Evolutionary conservation across 1,284 basidiomycete species (phyloP).

Genomic region (Coniophora puteana): DNA sequence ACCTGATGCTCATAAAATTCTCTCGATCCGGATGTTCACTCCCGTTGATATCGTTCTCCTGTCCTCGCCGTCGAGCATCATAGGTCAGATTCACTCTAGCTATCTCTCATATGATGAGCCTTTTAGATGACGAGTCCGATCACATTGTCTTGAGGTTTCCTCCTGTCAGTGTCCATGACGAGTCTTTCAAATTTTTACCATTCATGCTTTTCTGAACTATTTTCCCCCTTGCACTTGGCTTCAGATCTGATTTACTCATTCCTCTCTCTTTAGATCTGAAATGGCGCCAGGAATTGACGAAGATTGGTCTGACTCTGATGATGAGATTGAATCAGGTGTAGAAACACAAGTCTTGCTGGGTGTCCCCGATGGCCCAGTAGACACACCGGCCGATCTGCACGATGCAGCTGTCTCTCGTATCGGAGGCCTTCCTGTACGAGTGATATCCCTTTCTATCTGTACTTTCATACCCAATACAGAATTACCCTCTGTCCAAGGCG

Average conservation of each 20-base stretch:
- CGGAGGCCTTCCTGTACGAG: constrained; percentile 81
- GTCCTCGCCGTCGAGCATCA: constrained; percentile 11
- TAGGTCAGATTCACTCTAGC: constrained; percentile 14
- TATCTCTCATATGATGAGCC: constrained; percentile 50
- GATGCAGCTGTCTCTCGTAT: constrained; percentile 82
- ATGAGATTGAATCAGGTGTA: constrained; percentile 48
- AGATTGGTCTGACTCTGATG: constrained; percentile 78
- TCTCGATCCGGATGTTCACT: too few species aligned
- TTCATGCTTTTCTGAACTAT: constrained; percentile 88
- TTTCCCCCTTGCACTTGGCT: constrained; percentile 21
- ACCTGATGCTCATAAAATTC: too few species aligned
- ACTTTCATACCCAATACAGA: constrained; percentile 23
- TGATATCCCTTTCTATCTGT: constrained; percentile 39
- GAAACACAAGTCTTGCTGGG: constrained; percentile 75
- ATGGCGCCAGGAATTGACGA: constrained; percentile 42
- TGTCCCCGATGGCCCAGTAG: constrained; percentile 68
- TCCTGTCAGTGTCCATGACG: constrained; percentile 55
- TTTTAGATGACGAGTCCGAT: constrained; percentile 90
- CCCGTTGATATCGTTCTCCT: constrained; percentile 10
- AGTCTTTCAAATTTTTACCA: constrained; percentile 64
- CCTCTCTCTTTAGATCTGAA: constrained; percentile 14
- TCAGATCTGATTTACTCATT: constrained; percentile 11
- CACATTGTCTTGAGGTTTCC: constrained; percentile 54
- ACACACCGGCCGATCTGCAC: constrained; percentile 48
- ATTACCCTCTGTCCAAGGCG: constrained; percentile 42